Percentiles rank a stretch among this genome's conserved stretches.
These are phyloP conservation scores for Eucalyptus sp. DNA, from an alignment of 345 rosid species.

Conservation along the genomic window DNA sequence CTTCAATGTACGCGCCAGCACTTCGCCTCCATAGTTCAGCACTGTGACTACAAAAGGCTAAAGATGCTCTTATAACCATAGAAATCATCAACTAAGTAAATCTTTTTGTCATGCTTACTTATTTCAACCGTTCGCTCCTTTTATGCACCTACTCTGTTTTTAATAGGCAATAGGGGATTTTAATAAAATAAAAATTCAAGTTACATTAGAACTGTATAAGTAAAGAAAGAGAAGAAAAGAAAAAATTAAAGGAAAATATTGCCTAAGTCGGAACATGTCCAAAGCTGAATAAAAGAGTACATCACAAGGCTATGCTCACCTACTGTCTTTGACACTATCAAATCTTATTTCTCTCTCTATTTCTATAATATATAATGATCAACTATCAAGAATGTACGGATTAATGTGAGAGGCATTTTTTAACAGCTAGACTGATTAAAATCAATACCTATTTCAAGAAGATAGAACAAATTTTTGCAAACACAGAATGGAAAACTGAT, in stretches of 20 bases:
- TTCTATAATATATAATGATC: background rate
- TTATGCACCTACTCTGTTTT: background rate
- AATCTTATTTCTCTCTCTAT: background rate
- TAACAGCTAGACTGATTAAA: background rate
- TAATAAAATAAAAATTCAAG: background rate
- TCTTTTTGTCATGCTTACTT: background rate
- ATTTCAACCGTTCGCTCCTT: background rate
- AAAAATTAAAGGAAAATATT: background rate
- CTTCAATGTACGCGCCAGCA: background rate
- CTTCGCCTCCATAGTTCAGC: background rate
- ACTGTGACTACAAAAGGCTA: background rate
- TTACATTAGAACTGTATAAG: background rate
- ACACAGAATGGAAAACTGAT: background rate
- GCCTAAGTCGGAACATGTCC: background rate
- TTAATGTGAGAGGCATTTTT: background rate
- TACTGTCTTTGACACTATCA: background rate
- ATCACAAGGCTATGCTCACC: background rate
- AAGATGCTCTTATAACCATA: background rate
- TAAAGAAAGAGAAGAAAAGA: background rate
- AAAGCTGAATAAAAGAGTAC: background rate
- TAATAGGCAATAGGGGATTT: background rate
- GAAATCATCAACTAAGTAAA: background rate
- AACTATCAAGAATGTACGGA: background rate
- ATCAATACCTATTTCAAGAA: background rate
- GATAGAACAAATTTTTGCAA: background rate